Conservation (phyloP, 2,329 filamentous ascomycete species). For the Fusarium sambucinum region DNA sequence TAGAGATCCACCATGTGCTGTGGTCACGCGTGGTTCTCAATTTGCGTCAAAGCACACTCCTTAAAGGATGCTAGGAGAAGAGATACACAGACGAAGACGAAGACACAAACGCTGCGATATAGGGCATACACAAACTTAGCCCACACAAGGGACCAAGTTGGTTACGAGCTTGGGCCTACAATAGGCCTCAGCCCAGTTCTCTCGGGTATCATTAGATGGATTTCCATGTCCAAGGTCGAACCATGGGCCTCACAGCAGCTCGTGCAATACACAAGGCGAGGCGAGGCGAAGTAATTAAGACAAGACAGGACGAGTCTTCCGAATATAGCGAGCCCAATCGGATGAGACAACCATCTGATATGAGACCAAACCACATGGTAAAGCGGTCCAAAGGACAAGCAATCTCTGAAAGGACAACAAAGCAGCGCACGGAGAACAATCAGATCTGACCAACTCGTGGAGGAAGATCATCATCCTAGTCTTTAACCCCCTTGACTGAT, state of each 20-base stretch:
- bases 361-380: slow-evolving; percentile 6
- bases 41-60: slow-evolving; percentile 37
- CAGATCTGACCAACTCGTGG: slow-evolving; percentile 17
- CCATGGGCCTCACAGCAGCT: slow-evolving; percentile 2
- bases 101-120: neutral
- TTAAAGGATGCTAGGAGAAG: neutral
- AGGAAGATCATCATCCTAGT: slow-evolving; percentile 16
- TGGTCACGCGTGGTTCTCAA: slow-evolving; percentile 43
- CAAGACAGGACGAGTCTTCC: slow-evolving; percentile 12
- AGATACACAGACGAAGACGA: neutral
- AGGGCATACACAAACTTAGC: neutral
- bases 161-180: slow-evolving; percentile 14
- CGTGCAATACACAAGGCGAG: slow-evolving; percentile 14
- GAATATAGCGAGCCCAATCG: slow-evolving; percentile 13
- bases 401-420: slow-evolving; percentile 22
- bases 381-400: slow-evolving; percentile 27
- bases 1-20: slow-evolving; percentile 14
- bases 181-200: neutral
- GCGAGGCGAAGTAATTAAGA: slow-evolving; percentile 15
- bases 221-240: slow-evolving; percentile 13
- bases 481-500: slow-evolving; percentile 23
- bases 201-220: slow-evolving; percentile 23
- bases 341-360: slow-evolving; percentile 11
- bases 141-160: slow-evolving; percentile 5
- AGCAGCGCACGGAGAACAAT: slow-evolving; percentile 29